Evolutionary conservation across 371 early-diverging fungal genomes (phyloP), one percentile per base, ranked within the genome.

Genomic region (Aphelidium insulamus): DNA sequence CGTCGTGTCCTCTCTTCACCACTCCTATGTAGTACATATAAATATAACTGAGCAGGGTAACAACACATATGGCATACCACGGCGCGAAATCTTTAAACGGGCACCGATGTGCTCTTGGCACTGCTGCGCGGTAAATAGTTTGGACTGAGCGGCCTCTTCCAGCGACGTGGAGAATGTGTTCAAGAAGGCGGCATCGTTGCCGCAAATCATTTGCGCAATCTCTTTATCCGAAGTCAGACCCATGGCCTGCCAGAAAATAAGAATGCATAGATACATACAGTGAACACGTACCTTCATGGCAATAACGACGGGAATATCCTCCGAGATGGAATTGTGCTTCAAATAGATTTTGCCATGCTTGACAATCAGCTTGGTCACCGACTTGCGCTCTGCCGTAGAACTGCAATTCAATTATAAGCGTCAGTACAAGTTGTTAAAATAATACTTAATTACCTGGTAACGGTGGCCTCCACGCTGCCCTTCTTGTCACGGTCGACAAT

Each of bases 351-450:
- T 52, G 17, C 58, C 62, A 40, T 80, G 81, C 40, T 78, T 80
- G 15, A 68, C 56, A 28, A 63, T 58, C 30, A 99, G 77, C 42
- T 79, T 74, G 4, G 99, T 94, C 48, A 97, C 97, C 39, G 86
- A 80, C 61, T 98, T 98, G 51, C 84, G 79, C 48, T 99, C 97
- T 48, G 79, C 78, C 2, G 99, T 98, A 16, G 84, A 83, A 57
- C 84, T 81, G 37, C 33, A 32, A 46, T 11, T 30, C 32, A 7
- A 19, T 15, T 6, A 5, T 18, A 10, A 12, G 14, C 33, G 2
- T 16, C 23, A 30, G 1, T 3, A 16, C 11, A 24, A 3, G 5
- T 22, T 37, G 2, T 16, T 1, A 4, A 25, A n/a, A 26, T 21
- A n/a, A 15, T 36, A 39, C 4, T n/a, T 5, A 36, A 15, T 15